phyloP scores from a whole-genome alignment of 2,329 filamentous ascomycete genomes.

The Ustulina deusta region DNA sequence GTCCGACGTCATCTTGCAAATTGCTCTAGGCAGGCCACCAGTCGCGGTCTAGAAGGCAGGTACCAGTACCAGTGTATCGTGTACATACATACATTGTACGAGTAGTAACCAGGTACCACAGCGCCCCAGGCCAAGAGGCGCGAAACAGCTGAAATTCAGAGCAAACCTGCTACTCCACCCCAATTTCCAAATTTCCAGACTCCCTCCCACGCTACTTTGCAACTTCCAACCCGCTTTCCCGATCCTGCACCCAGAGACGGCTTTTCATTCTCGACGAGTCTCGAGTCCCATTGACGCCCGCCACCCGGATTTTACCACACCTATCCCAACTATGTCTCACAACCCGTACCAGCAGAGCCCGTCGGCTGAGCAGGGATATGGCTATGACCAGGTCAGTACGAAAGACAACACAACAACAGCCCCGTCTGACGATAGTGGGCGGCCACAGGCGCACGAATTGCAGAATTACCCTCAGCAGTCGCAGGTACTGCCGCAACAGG shows the following conservation, averaged over 20 bases:
- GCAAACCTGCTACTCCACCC: conserved; percentile 21
- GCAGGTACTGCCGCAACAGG: conserved; percentile 68
- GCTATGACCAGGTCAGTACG: conserved; percentile 58
- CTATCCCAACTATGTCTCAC: conserved; percentile 65
- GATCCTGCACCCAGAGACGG: not conserved
- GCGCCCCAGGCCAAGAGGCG: conserved; percentile 11
- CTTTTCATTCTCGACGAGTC: not conserved
- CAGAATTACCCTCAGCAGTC: conserved; percentile 59
- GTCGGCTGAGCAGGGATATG: conserved; percentile 60
- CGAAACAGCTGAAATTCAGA: conserved; percentile 26
- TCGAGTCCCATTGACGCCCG: conserved; percentile 9
- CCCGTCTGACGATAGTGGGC: conserved; percentile 25
- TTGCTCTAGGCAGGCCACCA: not conserved
- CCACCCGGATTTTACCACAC: not conserved
- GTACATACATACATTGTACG: not conserved
- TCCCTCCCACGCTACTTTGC: conserved; percentile 2
- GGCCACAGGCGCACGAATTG: conserved; percentile 61
- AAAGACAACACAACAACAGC: not conserved
- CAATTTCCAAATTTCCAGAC: conserved; percentile 10
- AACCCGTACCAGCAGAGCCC: conserved; percentile 73
- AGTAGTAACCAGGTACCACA: conserved; percentile 14
- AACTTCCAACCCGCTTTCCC: not conserved
- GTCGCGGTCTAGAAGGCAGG: not conserved
- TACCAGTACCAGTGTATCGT: not conserved
- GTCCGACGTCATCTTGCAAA: conserved; percentile 32